phyloP scores from a whole-genome alignment of 1,284 basidiomycete genomes.

The Vanrija humicola region DNA sequence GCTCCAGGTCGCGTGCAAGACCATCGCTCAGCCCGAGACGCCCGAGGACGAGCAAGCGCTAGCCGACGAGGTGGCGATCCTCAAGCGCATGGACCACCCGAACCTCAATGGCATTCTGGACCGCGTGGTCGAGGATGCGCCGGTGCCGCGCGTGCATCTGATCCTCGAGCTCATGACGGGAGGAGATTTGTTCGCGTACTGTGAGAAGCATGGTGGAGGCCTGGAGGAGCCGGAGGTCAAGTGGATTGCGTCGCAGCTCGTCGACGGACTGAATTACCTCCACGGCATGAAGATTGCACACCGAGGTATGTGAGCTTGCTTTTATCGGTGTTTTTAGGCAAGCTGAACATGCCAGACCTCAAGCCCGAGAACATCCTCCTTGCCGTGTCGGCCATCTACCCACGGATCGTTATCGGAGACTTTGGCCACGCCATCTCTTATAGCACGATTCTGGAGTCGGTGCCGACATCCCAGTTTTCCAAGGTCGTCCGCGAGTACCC shows the following conservation, averaged over 20 bases:
- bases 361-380: constrained; percentile 55
- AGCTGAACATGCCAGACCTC: neutral
- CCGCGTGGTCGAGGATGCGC: constrained; percentile 57
- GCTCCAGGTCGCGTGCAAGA: constrained; percentile 78
- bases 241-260: constrained; percentile 74
- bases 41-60: neutral
- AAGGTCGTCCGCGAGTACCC: neutral
- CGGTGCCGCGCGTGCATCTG: constrained; percentile 51
- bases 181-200: constrained; percentile 73
- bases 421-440: constrained; percentile 57
- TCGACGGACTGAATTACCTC: constrained; percentile 67
- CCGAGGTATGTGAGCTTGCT: constrained; percentile 56
- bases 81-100: constrained; percentile 66
- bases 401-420: constrained; percentile 75
- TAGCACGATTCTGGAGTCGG: constrained; percentile 1
- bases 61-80: constrained; percentile 64
- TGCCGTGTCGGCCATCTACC: constrained; percentile 67
- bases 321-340: neutral
- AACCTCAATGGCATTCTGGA: constrained; percentile 75
- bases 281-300: constrained; percentile 73
- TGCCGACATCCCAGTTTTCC: neutral
- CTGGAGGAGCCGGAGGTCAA: constrained; percentile 74
- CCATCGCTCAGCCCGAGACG: constrained; percentile 60
- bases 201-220: constrained; percentile 51
- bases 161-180: constrained; percentile 72